Evolutionary conservation across 345 rosid species (phyloP), one percentile per base, ranked within the genome.

Genomic region (Psidium friedrichsthalianum): DNA sequence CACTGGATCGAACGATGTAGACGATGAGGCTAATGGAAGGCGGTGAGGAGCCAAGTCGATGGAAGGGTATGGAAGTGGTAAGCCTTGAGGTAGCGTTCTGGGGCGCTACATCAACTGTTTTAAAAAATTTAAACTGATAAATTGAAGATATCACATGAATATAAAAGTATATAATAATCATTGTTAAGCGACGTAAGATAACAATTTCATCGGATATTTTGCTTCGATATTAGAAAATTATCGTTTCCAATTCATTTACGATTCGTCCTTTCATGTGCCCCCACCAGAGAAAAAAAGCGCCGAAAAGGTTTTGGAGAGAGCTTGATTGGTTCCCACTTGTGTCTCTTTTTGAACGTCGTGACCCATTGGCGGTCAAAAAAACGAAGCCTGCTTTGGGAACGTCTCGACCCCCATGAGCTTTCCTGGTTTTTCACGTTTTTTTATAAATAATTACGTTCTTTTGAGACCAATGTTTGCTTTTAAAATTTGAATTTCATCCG

Each of bases 401-500:
- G 78, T 32, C 76, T 64, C 44, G 44, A 32, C 78, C 13, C 8
- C 22, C 78, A 12, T 1, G 36, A 18, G 78, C 47, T 32, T 69
- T 11, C 21, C 7, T 2, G 47, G 47, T 2, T 69, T 69, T 69
- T 69, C 24, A 32, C 52, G 13, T 11, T 11, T 51, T 51, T n/a
- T 32, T 0, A 69, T 69, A 69, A 69, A 69, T 16, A 4, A 69
- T 36, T 8, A 4, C 10, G 12, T 69, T 18, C 47, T 69, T 4
- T 69, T 0, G 25, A 64, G 22, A 36, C 40, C 25, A n/a, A 32
- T 0, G 24, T 0, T 8, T 18, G 24, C 11, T 36, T 36, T 55
- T 7, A 55, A 20, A 55, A 55, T 21, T 69, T 69, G 47, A 6
- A 69, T 11, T 32, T 69, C 78, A 18, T 24, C 36, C 18, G 6